Percentiles rank a stretch among this genome's conserved stretches.
Evolutionary conservation across 768 basidiomycete genomes (phyloP).

Genomic region (Suillus hirtellus): DNA sequence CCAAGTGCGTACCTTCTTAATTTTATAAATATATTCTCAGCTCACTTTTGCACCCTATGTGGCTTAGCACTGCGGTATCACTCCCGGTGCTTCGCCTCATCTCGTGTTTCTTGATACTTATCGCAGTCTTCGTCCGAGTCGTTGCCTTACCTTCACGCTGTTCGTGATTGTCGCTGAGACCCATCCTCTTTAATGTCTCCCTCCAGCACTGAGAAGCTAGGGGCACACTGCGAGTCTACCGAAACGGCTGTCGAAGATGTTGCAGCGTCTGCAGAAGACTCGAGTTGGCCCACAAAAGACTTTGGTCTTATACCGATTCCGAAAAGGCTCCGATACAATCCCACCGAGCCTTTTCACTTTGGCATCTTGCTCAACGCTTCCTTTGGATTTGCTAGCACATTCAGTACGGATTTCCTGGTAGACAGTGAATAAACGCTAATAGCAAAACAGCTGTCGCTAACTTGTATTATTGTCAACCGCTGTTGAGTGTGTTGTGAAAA

Average conservation of each 20-base stretch:
- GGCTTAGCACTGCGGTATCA: neutral
- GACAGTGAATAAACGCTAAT: neutral
- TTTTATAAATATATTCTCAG: neutral
- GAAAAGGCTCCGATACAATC: constrained; percentile 49
- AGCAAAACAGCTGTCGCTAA: constrained; percentile 59
- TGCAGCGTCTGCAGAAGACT: neutral
- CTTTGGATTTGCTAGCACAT: constrained; percentile 65
- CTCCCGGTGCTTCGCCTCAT: neutral
- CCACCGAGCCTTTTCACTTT: constrained; percentile 51
- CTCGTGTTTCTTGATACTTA: neutral
- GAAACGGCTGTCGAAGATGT: neutral
- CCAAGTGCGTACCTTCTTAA: neutral
- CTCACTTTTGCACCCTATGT: neutral
- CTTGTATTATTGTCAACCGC: constrained; percentile 80
- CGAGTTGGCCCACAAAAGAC: constrained; percentile 37
- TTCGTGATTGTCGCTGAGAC: neutral
- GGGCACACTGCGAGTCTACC: neutral
- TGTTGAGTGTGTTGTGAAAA: constrained; percentile 54
- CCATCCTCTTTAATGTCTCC: constrained; percentile 15
- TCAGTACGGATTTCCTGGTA: constrained; percentile 22
- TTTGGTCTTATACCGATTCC: constrained; percentile 70
- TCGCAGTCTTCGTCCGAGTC: neutral
- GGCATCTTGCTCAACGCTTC: constrained; percentile 52
- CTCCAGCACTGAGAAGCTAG: constrained; percentile 12
- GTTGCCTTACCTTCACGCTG: neutral